Percentiles rank a stretch among this genome's conserved stretches.
These are phyloP conservation scores for Ogataea zsoltii DNA, from an alignment of 805 yeast genomes.

Conservation along the genomic window DNA sequence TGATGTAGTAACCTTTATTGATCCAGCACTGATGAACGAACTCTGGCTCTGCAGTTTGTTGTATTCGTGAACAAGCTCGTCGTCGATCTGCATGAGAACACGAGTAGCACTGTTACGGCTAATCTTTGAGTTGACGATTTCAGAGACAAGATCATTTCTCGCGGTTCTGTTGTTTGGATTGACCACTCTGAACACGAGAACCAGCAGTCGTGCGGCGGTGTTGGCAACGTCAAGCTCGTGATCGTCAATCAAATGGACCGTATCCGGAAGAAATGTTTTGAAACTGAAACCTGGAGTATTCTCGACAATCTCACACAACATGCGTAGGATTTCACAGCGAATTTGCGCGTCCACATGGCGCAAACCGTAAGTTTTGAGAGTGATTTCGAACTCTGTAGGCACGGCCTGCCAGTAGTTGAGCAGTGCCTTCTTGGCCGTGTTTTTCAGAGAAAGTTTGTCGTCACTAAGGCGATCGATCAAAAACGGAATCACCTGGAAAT, in stretches of 20 bases:
- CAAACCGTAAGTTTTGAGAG: constrained; percentile 46
- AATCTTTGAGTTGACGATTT: constrained; percentile 39
- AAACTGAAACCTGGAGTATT: constrained; percentile 38
- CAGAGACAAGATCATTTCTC: constrained; percentile 45
- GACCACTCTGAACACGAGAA: constrained; percentile 38
- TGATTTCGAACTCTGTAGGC: constrained; percentile 47
- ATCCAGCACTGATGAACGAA: constrained; percentile 32
- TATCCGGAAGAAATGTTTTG: constrained; percentile 27
- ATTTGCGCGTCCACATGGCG: constrained; percentile 39
- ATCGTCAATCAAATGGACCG: constrained; percentile 26
- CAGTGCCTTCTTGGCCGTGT: constrained; percentile 51
- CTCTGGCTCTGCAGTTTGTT: constrained; percentile 11
- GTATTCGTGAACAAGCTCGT: constrained; percentile 23
- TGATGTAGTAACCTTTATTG: constrained; percentile 28
- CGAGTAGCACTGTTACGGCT: constrained; percentile 23
- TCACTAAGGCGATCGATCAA: constrained; percentile 49
- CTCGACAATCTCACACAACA: constrained; percentile 45
- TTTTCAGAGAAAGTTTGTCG: constrained; percentile 36
- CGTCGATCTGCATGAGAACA: constrained; percentile 35
- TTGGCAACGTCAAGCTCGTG: constrained; percentile 16
- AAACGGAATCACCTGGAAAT: constrained; percentile 50
- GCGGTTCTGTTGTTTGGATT: constrained; percentile 38
- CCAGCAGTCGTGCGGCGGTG: constrained; percentile 31
- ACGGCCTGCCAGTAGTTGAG: constrained; percentile 57
- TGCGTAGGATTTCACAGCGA: constrained; percentile 44